phyloP scores from a whole-genome alignment of 805 yeast species.

The Hanseniaspora valbyensis region DNA sequence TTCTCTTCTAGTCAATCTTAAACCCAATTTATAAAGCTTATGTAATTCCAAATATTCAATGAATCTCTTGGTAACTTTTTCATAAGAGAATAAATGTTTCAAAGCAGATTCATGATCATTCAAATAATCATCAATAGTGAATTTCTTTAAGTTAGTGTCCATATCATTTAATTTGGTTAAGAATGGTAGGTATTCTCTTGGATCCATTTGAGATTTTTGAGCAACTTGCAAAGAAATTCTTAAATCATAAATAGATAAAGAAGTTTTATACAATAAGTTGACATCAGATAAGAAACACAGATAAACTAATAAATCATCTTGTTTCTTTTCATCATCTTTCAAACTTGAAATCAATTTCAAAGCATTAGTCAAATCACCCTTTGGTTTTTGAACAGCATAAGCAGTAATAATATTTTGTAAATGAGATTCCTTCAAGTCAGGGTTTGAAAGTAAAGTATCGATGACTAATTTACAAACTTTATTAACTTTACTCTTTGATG shows the following conservation, averaged over 20 bases:
- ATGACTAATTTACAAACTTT: constrained; percentile 64
- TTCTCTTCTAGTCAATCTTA: constrained; percentile 50
- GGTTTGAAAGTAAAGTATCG: constrained; percentile 38
- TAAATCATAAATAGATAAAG: constrained; percentile 74
- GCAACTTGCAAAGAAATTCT: constrained; percentile 74
- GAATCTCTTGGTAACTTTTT: constrained; percentile 43
- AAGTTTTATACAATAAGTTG: constrained; percentile 63
- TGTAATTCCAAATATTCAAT: constrained; percentile 60
- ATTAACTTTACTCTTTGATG: constrained; percentile 52
- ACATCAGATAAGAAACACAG: constrained; percentile 86
- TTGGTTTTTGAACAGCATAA: constrained; percentile 82
- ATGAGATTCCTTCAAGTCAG: constrained; percentile 40
- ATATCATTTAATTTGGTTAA: constrained; percentile 66
- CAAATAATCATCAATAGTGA: constrained; percentile 68
- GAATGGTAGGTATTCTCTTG: constrained; percentile 91
- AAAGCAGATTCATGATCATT: constrained; percentile 60
- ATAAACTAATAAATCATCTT: constrained; percentile 64
- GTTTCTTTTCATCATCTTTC: constrained; percentile 36
- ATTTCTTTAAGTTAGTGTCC: constrained; percentile 53
- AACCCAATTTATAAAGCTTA: constrained; percentile 56
- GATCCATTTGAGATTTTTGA: constrained; percentile 95
- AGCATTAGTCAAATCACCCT: constrained; percentile 62
- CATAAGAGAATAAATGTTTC: constrained; percentile 45
- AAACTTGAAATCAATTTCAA: constrained; percentile 49
- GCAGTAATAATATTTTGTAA: constrained; percentile 78